Conservation (phyloP, 2,329 filamentous ascomycete species). For the Sclerotinia spermophila region DNA sequence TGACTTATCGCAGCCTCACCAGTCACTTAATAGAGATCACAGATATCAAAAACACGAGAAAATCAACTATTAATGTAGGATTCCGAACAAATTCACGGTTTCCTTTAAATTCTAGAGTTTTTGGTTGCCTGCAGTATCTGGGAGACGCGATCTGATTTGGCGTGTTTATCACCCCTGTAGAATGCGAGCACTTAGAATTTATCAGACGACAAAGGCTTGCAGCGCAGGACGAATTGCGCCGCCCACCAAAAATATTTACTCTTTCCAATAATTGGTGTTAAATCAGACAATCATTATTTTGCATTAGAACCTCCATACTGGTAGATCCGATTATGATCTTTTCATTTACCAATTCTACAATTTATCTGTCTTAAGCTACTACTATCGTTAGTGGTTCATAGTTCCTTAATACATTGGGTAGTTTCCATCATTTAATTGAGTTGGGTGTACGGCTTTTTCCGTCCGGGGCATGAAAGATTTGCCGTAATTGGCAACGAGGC, state of each 20-base stretch:
- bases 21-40: background rate
- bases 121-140: conserved; percentile 15
- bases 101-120: background rate
- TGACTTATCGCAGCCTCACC: background rate
- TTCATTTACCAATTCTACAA: background rate
- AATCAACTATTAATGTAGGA: background rate
- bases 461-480: background rate
- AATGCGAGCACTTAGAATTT: conserved; percentile 14
- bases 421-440: background rate
- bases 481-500: background rate
- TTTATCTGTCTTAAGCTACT: background rate
- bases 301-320: accelerated
- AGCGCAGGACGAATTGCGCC: background rate
- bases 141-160: conserved; percentile 27
- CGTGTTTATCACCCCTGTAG: conserved; percentile 25
- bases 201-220: conserved; percentile 6
- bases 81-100: background rate
- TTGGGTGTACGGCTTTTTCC: background rate
- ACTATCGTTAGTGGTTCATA: background rate
- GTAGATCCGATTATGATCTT: background rate
- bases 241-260: background rate
- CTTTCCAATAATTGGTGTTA: background rate
- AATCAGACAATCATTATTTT: background rate
- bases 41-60: background rate
- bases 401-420: background rate